Conservation (phyloP, 768 basidiomycete genomes). For the Favolaschia claudopus region DNA sequence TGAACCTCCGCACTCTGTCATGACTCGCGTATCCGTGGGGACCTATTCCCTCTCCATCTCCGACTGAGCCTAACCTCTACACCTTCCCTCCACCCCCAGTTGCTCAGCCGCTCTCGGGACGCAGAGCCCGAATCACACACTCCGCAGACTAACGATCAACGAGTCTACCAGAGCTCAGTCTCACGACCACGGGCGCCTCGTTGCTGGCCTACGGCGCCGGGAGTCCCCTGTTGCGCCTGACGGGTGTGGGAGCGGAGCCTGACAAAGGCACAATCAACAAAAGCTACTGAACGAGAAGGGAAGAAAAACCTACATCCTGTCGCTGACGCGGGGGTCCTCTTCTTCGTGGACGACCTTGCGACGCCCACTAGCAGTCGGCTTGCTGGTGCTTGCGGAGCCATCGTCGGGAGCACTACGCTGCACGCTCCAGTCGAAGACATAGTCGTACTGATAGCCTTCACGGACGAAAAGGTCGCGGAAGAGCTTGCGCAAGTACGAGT, state of each 20-base stretch:
- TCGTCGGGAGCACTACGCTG: conserved; percentile 79
- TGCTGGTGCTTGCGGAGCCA: conserved; percentile 60
- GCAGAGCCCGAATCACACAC: conserved; percentile 45
- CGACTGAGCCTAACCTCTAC: conserved; percentile 38
- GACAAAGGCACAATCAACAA: conserved; percentile 25
- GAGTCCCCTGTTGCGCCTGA: conserved; percentile 72
- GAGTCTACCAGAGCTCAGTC: conserved; percentile 61
- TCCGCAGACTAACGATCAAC: conserved; percentile 34
- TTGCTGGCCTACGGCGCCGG: conserved; percentile 57
- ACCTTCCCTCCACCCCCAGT: conserved; percentile 58
- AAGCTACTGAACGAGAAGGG: conserved; percentile 21
- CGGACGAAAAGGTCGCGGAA: conserved; percentile 98
- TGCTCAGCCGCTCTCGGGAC: conserved; percentile 56
- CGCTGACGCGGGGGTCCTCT: conserved; percentile 82
- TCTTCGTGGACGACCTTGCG: conserved; percentile 88
- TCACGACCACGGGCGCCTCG: conserved; percentile 55
- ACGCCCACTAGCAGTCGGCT: conserved; percentile 69
- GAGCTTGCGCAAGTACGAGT: conserved; percentile 98
- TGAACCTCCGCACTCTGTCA: conserved; percentile 15
- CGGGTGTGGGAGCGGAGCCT: conserved; percentile 91
- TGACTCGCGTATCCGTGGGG: not conserved
- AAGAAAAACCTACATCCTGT: conserved; percentile 74
- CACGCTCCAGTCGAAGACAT: conserved; percentile 99
- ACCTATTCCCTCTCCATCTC: conserved; percentile 15
- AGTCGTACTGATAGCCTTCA: conserved; percentile 99